Evolutionary conservation across 805 yeast species (phyloP), one percentile per base, ranked within the genome.

Genomic region (Myxozyma neotropica): DNA sequence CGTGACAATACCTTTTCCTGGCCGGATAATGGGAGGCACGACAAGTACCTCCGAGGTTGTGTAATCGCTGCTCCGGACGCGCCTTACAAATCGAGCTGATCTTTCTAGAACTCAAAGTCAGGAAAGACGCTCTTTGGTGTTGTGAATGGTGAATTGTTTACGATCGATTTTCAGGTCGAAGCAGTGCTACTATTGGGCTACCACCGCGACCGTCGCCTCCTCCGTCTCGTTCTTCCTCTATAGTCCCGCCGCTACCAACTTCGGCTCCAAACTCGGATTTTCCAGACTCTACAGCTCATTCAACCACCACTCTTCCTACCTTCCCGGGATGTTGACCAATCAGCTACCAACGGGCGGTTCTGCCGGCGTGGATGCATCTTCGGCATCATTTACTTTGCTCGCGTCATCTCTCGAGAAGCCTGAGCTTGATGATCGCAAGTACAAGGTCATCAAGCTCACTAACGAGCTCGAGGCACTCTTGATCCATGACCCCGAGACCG

Each of bases 401-500:
- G 64, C 66, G 7, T 45, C 64, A 3, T 35, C 53, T 12, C 55
- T 70, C 79, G 89, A 61, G 64, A 68, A 70, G 55, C 80, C 80
- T 13, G 63, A 68, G 44, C 67, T 73, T 21, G 98, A 93, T 73
- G 89, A 92, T 67, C 79, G 98, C 54, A 73, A 78, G 36, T 94
- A 94, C 71, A 80, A 90, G 42, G 75, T 85, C 50, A 77, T 93
- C 65, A 76, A 74, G 38, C 79, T 93, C 13, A 79, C 83, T 1
- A 91, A 92, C 73, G 94, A 94, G 0, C 74, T 92, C 1, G 73
- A 80, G 38, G 82, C 83, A 0, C 74, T 93, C 1, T 70, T 94
- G 26, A 81, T 94, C 15, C 88, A 91, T 1, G 97, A 93, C 67
- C 86, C 92, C 0, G 74, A 83, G 0, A 81, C 83, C 15, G 84